Base-by-base conservation (phyloP, 768 basidiomycete genomes). In the Termitomyces sp. region DNA sequence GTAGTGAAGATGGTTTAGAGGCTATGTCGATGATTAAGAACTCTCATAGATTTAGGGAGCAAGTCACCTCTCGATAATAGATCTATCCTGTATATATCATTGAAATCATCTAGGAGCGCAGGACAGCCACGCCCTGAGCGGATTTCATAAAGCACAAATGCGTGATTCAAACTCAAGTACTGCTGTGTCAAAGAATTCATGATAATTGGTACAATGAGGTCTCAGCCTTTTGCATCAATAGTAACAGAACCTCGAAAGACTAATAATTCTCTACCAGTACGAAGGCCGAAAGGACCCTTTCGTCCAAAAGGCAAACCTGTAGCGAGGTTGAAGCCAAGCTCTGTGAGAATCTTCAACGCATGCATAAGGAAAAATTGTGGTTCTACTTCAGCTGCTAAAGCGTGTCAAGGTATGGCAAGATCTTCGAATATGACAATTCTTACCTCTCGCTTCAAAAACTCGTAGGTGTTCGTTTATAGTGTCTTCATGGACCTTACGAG, bases 221-320 rank as follows among this genome's bases (percentile, higher is more conserved):
- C 44, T 50, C 47, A 50, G 31, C 46, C 25, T 56, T 58, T 54
- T n/a, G 44, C 29, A 42, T 62, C 60, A 27, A 56, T 47, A 14
- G 61, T 54, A 4, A 51, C 35, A 56, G 65, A 65, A 49, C 84
- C 75, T 61, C 79, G 80, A 74, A 90, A 89, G 25, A 90, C 75
- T 73, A 88, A 82, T 16, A 88, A 63, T 66, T 90, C 88, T 63
- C 76, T 81, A 56, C 78, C 76, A 14, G 70, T 63, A 27, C 76
- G 75, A 47, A 78, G 66, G 14, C 77, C 73, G 50, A 81, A 61
- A 47, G 78, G 66, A 41, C 77, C 76, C 63, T 74, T 74, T 56
- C 76, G 69, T 40, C 70, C 83, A 64, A 92, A 77, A 0, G 84
- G 81, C n/a, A 92, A 69, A 21, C 85, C 81, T 2, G 87, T 85